phyloP scores from a whole-genome alignment of 768 basidiomycete species.

The Phaffia australis region DNA sequence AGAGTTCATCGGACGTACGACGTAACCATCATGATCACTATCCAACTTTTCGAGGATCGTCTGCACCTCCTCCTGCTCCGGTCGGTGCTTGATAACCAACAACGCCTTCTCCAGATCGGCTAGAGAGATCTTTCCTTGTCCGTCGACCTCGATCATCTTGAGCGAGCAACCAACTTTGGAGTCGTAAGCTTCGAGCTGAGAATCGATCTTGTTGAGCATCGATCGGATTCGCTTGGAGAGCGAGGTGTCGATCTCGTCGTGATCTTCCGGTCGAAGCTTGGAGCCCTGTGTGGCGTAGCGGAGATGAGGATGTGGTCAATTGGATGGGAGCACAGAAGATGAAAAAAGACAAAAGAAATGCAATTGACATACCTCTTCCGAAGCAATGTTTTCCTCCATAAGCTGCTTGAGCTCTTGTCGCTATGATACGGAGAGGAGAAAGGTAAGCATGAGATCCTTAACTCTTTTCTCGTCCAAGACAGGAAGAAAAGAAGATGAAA shows the following conservation, averaged over 20 bases:
- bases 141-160: slow-evolving; percentile 67
- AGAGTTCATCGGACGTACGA: slow-evolving; percentile 43
- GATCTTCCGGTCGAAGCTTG: slow-evolving; percentile 36
- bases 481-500: too few relatives aligned
- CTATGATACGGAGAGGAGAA: slow-evolving; percentile 11
- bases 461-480: too few relatives aligned
- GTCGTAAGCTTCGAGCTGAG: slow-evolving; percentile 85
- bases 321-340: not conserved
- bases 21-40: slow-evolving; percentile 89
- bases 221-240: slow-evolving; percentile 88
- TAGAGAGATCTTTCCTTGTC: slow-evolving; percentile 67
- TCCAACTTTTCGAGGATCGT: slow-evolving; percentile 86
- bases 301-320: not conserved
- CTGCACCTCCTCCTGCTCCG: slow-evolving; percentile 76
- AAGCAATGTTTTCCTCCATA: slow-evolving; percentile 87
- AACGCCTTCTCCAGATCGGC: slow-evolving; percentile 82
- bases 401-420: slow-evolving; percentile 76
- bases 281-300: slow-evolving; percentile 32
- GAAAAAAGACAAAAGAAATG: not conserved
- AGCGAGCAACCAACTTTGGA: slow-evolving; percentile 69
- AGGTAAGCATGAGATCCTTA: too few relatives aligned
- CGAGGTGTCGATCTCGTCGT: slow-evolving; percentile 47
- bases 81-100: slow-evolving; percentile 83
- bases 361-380: slow-evolving; percentile 56
- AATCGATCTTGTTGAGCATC: slow-evolving; percentile 92